phyloP scores from a whole-genome alignment of 106 monocot genomes.

The Chionographis japonica region DNA sequence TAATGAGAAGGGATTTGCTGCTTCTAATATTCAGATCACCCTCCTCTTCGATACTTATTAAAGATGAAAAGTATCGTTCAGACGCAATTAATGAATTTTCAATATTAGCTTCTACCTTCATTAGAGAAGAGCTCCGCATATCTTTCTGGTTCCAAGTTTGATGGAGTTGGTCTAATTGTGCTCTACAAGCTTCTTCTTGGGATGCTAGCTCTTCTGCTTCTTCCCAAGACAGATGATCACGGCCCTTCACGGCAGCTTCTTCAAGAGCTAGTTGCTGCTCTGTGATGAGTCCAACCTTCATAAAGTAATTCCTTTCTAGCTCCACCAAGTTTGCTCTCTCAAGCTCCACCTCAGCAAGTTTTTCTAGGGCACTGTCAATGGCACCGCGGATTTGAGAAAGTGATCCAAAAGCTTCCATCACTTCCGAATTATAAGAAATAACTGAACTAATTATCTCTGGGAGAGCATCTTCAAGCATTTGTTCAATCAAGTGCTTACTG shows the following conservation, averaged over 20 bases:
- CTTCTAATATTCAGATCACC: slow-evolving; percentile 31
- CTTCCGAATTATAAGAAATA: slow-evolving; percentile 65
- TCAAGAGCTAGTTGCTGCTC: slow-evolving; percentile 81
- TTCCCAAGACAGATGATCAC: slow-evolving; percentile 97
- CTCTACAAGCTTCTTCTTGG: slow-evolving; percentile 85
- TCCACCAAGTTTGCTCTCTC: slow-evolving; percentile 76
- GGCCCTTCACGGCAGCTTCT: slow-evolving; percentile 64
- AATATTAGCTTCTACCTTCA: slow-evolving; percentile 61
- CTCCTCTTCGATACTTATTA: slow-evolving; percentile 37
- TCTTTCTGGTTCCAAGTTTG: slow-evolving; percentile 85
- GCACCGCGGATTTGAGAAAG: slow-evolving; percentile 84
- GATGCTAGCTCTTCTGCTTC: slow-evolving; percentile 95
- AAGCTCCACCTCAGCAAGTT: slow-evolving; percentile 67
- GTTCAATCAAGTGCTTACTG: slow-evolving; percentile 51
- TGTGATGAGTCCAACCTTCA: slow-evolving; percentile 70
- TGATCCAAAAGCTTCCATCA: slow-evolving; percentile 90
- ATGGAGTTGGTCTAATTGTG: slow-evolving; percentile 79
- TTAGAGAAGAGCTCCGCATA: slow-evolving; percentile 43
- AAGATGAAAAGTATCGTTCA: slow-evolving; percentile 59
- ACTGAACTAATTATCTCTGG: slow-evolving; percentile 69
- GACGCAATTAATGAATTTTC: slow-evolving; percentile 56
- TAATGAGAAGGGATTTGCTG: slow-evolving; percentile 54
- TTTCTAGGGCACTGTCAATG: slow-evolving; percentile 75
- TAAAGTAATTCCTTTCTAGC: slow-evolving; percentile 80
- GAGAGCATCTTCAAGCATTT: slow-evolving; percentile 57